A percentile compares a stretch with the other conserved stretches of the same genome.
These are phyloP conservation scores for Kalaharituber pfeilii DNA, from an alignment of 2,329 filamentous ascomycete species.

Conservation along the genomic window DNA sequence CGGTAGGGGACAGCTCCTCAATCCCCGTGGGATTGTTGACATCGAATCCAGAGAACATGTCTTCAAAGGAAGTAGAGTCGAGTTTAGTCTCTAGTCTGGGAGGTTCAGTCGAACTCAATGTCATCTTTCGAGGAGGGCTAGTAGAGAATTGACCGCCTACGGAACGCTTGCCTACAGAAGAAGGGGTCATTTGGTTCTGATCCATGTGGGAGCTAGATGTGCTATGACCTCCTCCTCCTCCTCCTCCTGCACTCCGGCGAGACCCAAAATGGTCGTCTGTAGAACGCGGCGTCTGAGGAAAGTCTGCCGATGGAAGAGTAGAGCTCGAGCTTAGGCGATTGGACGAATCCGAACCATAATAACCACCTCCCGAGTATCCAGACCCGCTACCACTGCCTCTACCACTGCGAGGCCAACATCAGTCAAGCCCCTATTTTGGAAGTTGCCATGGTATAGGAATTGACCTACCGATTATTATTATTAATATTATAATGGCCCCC, in stretches of 20 bases:
- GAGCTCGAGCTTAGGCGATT: slow-evolving; percentile 20
- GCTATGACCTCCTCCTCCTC: slow-evolving; percentile 16
- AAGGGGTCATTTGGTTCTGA: background rate
- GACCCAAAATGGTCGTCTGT: slow-evolving; percentile 12
- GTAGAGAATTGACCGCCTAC: slow-evolving; percentile 15
- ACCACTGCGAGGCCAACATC: slow-evolving; percentile 8
- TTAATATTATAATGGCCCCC: background rate
- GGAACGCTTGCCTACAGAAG: slow-evolving; percentile 19
- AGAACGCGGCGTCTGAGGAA: slow-evolving; percentile 18
- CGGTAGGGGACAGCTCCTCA: slow-evolving; percentile 19
- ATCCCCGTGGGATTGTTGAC: slow-evolving; percentile 20
- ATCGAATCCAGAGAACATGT: slow-evolving; percentile 21
- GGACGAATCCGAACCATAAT: slow-evolving; percentile 17
- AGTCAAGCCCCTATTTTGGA: slow-evolving; percentile 1
- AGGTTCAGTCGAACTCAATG: slow-evolving; percentile 13
- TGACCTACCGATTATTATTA: background rate
- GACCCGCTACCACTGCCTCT: slow-evolving; percentile 13
- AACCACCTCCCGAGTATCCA: slow-evolving; percentile 17
- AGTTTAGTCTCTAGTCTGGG: slow-evolving; percentile 22
- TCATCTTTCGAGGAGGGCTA: slow-evolving; percentile 11
- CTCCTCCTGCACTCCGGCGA: slow-evolving; percentile 5
- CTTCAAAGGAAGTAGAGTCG: slow-evolving; percentile 22
- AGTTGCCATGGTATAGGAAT: background rate
- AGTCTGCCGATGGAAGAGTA: slow-evolving; percentile 17
- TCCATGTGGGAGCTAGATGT: slow-evolving; percentile 1